Percentiles rank a stretch among this genome's conserved stretches.
These are phyloP conservation scores for Primulina tabacum DNA, from an alignment of 257 asterid species.

Conservation along the genomic window DNA sequence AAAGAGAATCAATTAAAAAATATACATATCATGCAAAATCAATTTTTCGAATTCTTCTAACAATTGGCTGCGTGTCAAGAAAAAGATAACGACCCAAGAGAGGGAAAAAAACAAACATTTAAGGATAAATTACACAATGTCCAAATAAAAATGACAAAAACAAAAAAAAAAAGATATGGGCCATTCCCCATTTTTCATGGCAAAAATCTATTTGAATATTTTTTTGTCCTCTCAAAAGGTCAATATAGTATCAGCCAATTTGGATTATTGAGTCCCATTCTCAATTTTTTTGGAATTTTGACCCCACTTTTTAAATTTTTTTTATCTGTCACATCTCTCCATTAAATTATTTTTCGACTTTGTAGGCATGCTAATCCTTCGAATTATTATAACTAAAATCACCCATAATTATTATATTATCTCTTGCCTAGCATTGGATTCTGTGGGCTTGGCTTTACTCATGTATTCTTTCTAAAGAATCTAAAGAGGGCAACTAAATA, in stretches of 20 bases:
- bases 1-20: too few relatives aligned
- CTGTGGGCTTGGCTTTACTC: conserved; percentile 22
- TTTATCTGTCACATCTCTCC: too few relatives aligned
- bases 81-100: neutral
- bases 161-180: conserved; percentile 8
- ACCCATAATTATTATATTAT: conserved; percentile 4
- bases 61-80: neutral
- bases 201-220: conserved; percentile 5
- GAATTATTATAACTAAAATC: conserved; percentile 8
- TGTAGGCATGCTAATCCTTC: conserved; percentile 22
- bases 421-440: conserved; percentile 43
- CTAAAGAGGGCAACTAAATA: neutral
- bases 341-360: too few relatives aligned
- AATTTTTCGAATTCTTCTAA: too few relatives aligned
- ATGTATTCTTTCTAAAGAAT: conserved; percentile 1
- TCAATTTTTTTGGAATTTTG: conserved; percentile 25
- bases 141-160: conserved; percentile 11
- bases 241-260: conserved; percentile 22
- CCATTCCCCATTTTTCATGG: conserved; percentile 14
- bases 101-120: neutral
- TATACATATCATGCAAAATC: neutral
- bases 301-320: neutral
- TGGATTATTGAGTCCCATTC: conserved; percentile 25
- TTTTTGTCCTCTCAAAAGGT: conserved; percentile 27
- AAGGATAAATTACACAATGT: neutral